Conservation (phyloP, 176 grass and related monocot species). For the Rhynchospora tenuis region DNA sequence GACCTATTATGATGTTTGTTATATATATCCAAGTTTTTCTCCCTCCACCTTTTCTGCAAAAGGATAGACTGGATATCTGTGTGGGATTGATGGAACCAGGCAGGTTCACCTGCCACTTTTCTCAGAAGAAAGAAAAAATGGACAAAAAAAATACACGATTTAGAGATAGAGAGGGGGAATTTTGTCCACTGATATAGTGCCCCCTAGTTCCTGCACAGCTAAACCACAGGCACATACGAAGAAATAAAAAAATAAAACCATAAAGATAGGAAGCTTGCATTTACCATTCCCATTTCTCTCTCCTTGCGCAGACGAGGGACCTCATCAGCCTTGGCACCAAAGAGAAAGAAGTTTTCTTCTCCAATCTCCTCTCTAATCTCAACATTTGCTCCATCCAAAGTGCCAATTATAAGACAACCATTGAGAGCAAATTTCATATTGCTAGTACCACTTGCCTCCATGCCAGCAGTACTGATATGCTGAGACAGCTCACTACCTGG, state of each 20-base stretch:
- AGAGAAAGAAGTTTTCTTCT: conserved; percentile 96
- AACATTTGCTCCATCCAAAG: conserved; percentile 96
- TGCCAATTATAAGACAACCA: conserved; percentile 95
- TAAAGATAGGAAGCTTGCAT: not conserved
- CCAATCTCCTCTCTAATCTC: conserved; percentile 98
- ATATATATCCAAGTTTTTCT: not conserved
- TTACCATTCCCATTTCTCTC: conserved; percentile 85
- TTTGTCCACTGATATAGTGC: not conserved
- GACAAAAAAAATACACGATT: not conserved
- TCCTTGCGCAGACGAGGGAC: conserved; percentile 80
- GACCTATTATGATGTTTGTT: not conserved
- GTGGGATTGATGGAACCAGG: not conserved
- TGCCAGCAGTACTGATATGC: conserved; percentile 97
- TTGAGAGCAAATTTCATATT: conserved; percentile 99
- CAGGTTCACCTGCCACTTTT: not conserved
- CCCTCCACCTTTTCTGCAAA: not conserved
- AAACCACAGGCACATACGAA: not conserved
- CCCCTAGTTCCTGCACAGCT: not conserved
- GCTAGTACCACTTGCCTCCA: conserved; percentile 98
- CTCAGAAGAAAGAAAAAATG: not conserved
- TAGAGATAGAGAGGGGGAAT: not conserved
- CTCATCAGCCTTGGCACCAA: conserved; percentile 91
- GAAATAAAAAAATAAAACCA: not conserved
- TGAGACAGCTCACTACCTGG: conserved; percentile 94
- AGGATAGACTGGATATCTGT: not conserved